Conservation (phyloP, 2,329 filamentous ascomycete species). For the Claviceps purpurea region DNA sequence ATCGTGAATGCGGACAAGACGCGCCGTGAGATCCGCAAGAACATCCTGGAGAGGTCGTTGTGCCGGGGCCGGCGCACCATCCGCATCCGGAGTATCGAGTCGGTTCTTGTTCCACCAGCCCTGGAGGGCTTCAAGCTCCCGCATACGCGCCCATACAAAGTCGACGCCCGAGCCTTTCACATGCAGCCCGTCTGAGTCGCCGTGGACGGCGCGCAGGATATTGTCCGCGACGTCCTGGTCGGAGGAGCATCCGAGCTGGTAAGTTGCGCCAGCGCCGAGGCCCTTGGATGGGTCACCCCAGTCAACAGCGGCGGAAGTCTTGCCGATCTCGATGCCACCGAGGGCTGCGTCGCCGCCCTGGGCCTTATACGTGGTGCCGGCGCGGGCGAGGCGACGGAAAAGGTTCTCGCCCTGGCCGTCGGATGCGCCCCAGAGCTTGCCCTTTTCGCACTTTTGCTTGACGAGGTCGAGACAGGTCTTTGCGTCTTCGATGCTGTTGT, state of each 20-base stretch:
- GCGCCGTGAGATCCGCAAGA: slow-evolving; percentile 30
- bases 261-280: slow-evolving; percentile 40
- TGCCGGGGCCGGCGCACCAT: slow-evolving; percentile 19
- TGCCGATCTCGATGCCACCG: slow-evolving; percentile 41
- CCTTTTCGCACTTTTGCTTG: slow-evolving; percentile 91
- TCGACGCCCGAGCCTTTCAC: slow-evolving; percentile 49
- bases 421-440: slow-evolving; percentile 69
- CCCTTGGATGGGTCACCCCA: slow-evolving; percentile 67
- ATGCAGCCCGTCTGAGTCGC: slow-evolving; percentile 43
- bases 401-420: slow-evolving; percentile 75
- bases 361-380: slow-evolving; percentile 47
- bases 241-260: slow-evolving; percentile 41
- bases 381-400: slow-evolving; percentile 64
- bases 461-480: slow-evolving; percentile 83
- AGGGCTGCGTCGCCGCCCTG: slow-evolving; percentile 45
- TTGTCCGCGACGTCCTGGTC: slow-evolving; percentile 45
- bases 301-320: slow-evolving; percentile 67
- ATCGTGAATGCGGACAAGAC: slow-evolving; percentile 42
- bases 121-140: slow-evolving; percentile 50
- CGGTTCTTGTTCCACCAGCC: slow-evolving; percentile 55
- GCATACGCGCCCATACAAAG: slow-evolving; percentile 53
- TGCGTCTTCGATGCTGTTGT: slow-evolving; percentile 89
- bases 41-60: slow-evolving; percentile 29
- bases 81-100: slow-evolving; percentile 20
- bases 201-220: slow-evolving; percentile 44